A percentile compares a stretch with the other conserved stretches of the same genome.
Evolutionary conservation across 805 yeast genomes (phyloP).

Genomic region (Scheffersomyces stipitis): DNA sequence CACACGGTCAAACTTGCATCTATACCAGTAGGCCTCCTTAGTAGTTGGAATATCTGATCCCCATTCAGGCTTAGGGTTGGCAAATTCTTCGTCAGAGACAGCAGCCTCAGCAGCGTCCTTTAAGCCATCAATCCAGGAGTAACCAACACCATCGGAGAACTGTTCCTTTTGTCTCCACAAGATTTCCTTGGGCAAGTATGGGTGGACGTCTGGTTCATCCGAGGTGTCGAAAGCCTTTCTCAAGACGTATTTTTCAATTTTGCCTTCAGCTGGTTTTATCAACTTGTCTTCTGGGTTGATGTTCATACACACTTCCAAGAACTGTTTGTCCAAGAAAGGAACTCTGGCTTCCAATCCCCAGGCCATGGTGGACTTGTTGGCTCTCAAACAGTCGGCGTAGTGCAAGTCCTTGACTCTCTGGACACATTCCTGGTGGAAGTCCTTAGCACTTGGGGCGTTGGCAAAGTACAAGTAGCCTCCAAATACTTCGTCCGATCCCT

Average conservation of each 20-base stretch:
- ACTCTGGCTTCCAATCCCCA: conserved; percentile 99
- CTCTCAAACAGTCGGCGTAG: conserved; percentile 95
- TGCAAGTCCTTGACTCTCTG: conserved; percentile 96
- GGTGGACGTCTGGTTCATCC: conserved; percentile 72
- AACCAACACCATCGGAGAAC: conserved; percentile 99
- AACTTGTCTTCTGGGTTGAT: conserved; percentile 91
- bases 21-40: conserved; percentile 99
- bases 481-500: conserved; percentile 98
- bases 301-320: conserved; percentile 90
- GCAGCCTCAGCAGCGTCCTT: conserved; percentile 91
- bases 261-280: conserved; percentile 67
- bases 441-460: conserved; percentile 88
- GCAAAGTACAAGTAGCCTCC: conserved; percentile 99
- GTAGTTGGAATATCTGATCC: conserved; percentile 93
- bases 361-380: conserved; percentile 99
- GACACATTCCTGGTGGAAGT: conserved; percentile 95
- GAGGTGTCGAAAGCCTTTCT: conserved; percentile 97
- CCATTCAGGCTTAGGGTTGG: conserved; percentile 93
- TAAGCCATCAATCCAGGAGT: conserved; percentile 98
- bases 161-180: conserved; percentile 99
- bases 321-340: conserved; percentile 94
- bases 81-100: conserved; percentile 87
- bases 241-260: conserved; percentile 90
- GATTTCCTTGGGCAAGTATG: conserved; percentile 94
- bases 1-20: conserved; percentile 91